These are phyloP conservation scores for Copromyces sp. DNA, from an alignment of 495 filamentous ascomycete species.

Conservation along the genomic window DNA sequence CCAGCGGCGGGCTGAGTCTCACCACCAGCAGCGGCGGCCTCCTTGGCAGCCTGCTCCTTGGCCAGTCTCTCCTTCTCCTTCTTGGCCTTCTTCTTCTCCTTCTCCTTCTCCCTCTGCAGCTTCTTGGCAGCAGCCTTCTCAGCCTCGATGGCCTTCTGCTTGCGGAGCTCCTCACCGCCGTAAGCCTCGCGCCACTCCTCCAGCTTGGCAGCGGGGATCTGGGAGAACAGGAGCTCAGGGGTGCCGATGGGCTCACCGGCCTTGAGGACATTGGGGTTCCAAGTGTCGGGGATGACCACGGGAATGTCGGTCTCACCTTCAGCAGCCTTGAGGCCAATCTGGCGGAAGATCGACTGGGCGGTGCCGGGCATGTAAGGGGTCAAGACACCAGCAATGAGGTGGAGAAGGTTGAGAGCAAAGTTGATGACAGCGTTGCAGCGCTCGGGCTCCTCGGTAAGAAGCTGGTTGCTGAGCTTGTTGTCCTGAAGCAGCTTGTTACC, in stretches of 20 bases:
- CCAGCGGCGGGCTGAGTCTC: constrained; percentile 1
- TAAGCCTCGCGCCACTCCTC: constrained; percentile 73
- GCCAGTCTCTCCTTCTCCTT: constrained; percentile 23
- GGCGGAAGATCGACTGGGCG: constrained; percentile 59
- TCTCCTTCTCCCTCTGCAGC: constrained; percentile 20
- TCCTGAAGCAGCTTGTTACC: constrained; percentile 85
- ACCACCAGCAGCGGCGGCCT: constrained; percentile 7
- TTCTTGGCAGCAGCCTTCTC: constrained; percentile 18
- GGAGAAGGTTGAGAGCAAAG: constrained; percentile 68
- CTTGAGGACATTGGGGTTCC: constrained; percentile 50
- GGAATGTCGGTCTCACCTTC: constrained; percentile 27
- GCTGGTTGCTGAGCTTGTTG: constrained; percentile 48
- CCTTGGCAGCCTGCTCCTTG: constrained; percentile 17
- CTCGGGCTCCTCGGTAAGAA: constrained; percentile 59
- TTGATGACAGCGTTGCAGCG: constrained; percentile 70
- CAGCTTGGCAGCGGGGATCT: constrained; percentile 44
- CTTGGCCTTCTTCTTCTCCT: constrained; percentile 19
- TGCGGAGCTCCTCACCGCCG: constrained; percentile 56
- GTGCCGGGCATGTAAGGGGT: constrained; percentile 81
- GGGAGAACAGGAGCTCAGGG: constrained; percentile 72
- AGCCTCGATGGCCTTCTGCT: constrained; percentile 19
- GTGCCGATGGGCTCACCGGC: constrained; percentile 74
- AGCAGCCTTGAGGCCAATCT: constrained; percentile 44
- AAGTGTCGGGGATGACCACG: constrained; percentile 60
- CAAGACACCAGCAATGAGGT: constrained; percentile 66